Evolutionary conservation across 1,139 yeast species (phyloP).

Genomic region (Diutina catenulata): DNA sequence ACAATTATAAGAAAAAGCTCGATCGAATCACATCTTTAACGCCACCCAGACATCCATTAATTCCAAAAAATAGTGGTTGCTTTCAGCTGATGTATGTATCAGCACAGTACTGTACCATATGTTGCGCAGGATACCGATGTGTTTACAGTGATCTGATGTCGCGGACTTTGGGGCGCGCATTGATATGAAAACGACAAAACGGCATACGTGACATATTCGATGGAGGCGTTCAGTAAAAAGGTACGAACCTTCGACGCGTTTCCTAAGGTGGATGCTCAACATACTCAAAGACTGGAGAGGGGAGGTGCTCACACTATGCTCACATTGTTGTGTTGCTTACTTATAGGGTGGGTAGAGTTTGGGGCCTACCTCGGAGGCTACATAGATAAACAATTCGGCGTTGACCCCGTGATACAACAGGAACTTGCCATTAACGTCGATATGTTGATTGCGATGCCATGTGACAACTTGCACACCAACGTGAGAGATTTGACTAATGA

Average conservation of each 20-base stretch:
- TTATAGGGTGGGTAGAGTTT: constrained; percentile 75
- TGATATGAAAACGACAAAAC: too few relatives aligned
- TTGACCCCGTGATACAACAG: constrained; percentile 51
- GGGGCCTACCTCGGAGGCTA: constrained; percentile 82
- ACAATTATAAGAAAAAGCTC: too few relatives aligned
- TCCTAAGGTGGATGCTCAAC: constrained; percentile 70
- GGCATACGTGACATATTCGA: too few relatives aligned
- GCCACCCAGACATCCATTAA: too few relatives aligned
- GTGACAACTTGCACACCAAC: constrained; percentile 63
- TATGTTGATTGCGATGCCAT: constrained; percentile 73
- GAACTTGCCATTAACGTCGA: constrained; percentile 67
- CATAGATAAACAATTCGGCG: constrained; percentile 66
- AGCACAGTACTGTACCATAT: too few relatives aligned
- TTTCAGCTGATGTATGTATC: too few relatives aligned
- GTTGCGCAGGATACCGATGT: too few relatives aligned
- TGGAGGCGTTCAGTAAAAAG: constrained; percentile 26
- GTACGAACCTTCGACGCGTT: constrained; percentile 79
- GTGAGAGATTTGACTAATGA: constrained; percentile 74
- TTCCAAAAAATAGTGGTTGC: too few relatives aligned
- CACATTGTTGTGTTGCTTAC: constrained; percentile 47
- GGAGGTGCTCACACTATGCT: constrained; percentile 71
- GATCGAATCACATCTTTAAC: too few relatives aligned
- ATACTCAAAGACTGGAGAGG: constrained; percentile 59
- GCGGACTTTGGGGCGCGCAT: too few relatives aligned
- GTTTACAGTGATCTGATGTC: too few relatives aligned